Evolutionary conservation across 306 rosid genomes (phyloP).

Genomic region (Acmispon strigosus): DNA sequence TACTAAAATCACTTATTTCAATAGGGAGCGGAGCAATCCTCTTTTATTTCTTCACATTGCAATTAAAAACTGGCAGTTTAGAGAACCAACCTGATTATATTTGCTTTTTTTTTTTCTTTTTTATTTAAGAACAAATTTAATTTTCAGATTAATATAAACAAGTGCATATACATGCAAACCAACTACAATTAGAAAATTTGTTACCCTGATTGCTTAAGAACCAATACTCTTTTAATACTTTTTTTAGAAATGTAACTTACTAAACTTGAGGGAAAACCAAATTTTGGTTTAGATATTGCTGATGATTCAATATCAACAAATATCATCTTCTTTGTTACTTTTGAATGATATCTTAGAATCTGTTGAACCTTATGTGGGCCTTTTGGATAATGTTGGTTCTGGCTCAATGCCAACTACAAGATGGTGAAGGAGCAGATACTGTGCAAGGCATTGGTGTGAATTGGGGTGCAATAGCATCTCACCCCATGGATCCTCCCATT

Average conservation of each 20-base stretch:
- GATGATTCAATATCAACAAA: not conserved
- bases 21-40: too few relatives aligned
- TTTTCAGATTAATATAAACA: not conserved
- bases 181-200: constrained; percentile 19
- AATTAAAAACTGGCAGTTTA: too few relatives aligned
- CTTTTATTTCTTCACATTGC: too few relatives aligned
- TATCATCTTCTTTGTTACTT: not conserved
- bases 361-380: constrained; percentile 10
- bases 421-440: not conserved
- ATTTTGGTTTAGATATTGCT: not conserved
- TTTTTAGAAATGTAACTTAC: constrained; percentile 9
- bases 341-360: not conserved
- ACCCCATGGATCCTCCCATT: constrained; percentile 36
- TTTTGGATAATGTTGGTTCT: constrained; percentile 11
- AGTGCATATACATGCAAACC: too few relatives aligned
- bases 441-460: constrained; percentile 45
- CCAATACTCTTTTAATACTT: constrained; percentile 7
- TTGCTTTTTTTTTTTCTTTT: not conserved
- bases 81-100: not conserved
- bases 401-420: constrained; percentile 10
- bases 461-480: constrained; percentile 69
- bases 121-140: not conserved
- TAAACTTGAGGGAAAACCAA: not conserved
- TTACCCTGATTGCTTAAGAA: not conserved
- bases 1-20: too few relatives aligned